A percentile compares a stretch with the other conserved stretches of the same genome.
Evolutionary conservation across 2,329 filamentous ascomycete species (phyloP).

Genomic region (Aspergillus sp.): DNA sequence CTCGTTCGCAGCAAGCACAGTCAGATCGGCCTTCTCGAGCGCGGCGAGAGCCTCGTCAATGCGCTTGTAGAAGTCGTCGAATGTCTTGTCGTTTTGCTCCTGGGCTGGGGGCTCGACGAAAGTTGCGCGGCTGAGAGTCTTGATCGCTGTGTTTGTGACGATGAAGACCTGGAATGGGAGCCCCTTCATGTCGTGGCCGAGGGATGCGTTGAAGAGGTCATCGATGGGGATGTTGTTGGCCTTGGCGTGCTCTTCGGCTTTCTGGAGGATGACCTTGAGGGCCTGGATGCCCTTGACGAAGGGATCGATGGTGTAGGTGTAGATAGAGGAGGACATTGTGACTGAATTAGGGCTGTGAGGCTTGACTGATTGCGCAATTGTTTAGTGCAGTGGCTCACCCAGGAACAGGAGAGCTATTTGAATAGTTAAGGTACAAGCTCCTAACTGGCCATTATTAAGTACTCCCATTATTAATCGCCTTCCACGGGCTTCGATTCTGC

Average conservation of each 20-base stretch:
- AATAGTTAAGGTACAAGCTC: background rate
- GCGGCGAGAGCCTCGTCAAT: constrained; percentile 50
- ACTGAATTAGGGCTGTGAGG: background rate
- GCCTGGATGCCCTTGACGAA: constrained; percentile 4
- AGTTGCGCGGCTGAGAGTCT: constrained; percentile 40
- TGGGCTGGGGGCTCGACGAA: constrained; percentile 32
- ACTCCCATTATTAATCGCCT: background rate
- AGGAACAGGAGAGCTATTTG: background rate
- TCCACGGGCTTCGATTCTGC: background rate
- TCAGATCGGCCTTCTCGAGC: constrained; percentile 45
- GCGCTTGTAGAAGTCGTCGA: constrained; percentile 49
- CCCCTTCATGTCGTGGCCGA: constrained; percentile 52
- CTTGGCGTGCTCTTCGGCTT: constrained; percentile 43
- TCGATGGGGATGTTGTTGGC: constrained; percentile 36
- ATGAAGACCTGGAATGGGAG: constrained; percentile 52
- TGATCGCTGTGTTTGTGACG: constrained; percentile 44
- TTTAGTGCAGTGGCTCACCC: background rate
- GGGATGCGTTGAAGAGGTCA: constrained; percentile 41
- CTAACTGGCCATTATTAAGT: background rate
- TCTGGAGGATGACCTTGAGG: constrained; percentile 39
- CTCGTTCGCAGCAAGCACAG: constrained; percentile 46
- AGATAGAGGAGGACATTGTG: constrained; percentile 1
- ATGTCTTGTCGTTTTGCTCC: constrained; percentile 49
- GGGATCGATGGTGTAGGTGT: constrained; percentile 3
- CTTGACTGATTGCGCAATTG: background rate